Evolutionary conservation across 2,329 filamentous ascomycete genomes (phyloP), one percentile per base, ranked within the genome.

Genomic region (Triangularia verruculosa): DNA sequence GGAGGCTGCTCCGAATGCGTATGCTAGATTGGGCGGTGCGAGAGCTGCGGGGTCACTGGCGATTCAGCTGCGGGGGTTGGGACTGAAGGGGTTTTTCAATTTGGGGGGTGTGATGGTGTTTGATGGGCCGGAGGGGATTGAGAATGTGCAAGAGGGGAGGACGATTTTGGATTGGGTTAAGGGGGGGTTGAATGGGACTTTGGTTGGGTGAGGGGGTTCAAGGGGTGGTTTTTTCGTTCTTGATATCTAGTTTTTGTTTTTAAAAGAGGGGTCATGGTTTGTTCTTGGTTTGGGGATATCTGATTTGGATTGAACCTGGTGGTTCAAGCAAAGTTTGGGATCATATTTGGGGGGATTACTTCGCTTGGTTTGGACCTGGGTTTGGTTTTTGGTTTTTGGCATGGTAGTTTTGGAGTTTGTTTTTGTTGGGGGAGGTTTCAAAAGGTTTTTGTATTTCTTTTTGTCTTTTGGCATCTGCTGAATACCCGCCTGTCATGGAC

Each of bases 51-150:
- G 28, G 22, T 1, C 34, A 9, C 25, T 65, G 15, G 63, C 59
- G 9, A 28, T 24, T 6, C 56, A 62, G 57, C 11, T 65, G 15
- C 60, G 59, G 47, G 8, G 12, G 22, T 15, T 56, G 28, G 30
- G 20, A 2, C 13, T 57, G 28, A 32, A 15, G 5, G 57, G 57
- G 24, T 8, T 59, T 39, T 27, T 52, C 12, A 65, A 65, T 20
- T 24, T 65, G 9, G 63, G 63, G 1, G 63, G 63, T 1, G 20
- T 65, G 25, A 62, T 65, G 59, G 55, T 62, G 17, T 65, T 60
- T 60, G 63, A 65, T 47, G 63, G 63, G 15, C 59, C 63, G 2
- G 47, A 65, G 34, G 63, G 63, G n/a, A 17, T 56, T 47, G 59
- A 61, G 55, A 64, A 64, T 57, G 56, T 62, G 25, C 28, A 56